Evolutionary conservation across 1,139 yeast species (phyloP), one percentile per base, ranked within the genome.

Genomic region (Debaryomyces udenii): DNA sequence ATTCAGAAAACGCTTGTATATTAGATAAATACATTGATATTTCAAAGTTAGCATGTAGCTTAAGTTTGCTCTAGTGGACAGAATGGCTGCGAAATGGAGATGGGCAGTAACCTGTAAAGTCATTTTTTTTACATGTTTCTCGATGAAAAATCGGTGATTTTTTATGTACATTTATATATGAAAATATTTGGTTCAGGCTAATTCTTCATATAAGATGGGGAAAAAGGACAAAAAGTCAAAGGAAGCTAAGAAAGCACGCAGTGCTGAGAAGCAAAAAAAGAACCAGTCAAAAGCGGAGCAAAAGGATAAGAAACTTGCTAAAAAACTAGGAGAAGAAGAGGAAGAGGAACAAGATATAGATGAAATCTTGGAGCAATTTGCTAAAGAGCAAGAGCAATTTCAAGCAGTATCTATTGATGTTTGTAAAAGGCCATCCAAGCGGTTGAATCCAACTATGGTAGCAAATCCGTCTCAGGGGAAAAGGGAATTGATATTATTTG

Each of bases 281-380:
- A 86, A 78, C 42, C 76, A 71, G 39, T 66, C 80, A 40, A 93
- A 93, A 59, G 83, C 95, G 4, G 95, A 84, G 36, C 53, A 60
- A 4, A 90, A 88, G 62, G 72, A 74, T 52, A 87, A 89, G 62
- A 90, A 90, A 61, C 69, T 76, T 56, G 84, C 90, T 28, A 83
- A 81, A 56, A 89, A 89, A 58, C 66, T 73, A 22, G 91, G 86
- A 13, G 86, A 80, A 24, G 89, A 80, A 29, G 88, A 81, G 27
- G 96, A 88, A 42, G 96, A 88, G 52, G 96, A 90, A 52, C 77
- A 85, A 49, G 96, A 89, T 56, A 82, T 93, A 42, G 98, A 93
- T 61, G 86, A 86, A 48, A 79, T 93, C 42, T 70, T 93, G 43
- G 88, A 81, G 29, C 86, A 84, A 50, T 85, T 83, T 56, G 90